Conservation (phyloP, 1,284 basidiomycete genomes). For the Mycena citricolor region DNA sequence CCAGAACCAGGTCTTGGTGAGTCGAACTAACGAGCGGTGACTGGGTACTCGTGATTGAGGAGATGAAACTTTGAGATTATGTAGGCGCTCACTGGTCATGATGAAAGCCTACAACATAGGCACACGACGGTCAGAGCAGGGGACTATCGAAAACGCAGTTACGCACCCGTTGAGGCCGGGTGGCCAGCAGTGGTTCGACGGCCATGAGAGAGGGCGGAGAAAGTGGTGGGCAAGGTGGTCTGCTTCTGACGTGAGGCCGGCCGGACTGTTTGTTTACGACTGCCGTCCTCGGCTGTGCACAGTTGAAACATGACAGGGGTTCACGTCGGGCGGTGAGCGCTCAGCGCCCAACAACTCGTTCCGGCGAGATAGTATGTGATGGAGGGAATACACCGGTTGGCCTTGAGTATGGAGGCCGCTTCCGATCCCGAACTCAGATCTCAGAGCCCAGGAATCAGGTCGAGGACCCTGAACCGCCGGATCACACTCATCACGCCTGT, state of each 20-base stretch:
- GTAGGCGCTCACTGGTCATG: slow-evolving; percentile 49
- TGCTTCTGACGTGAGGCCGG: not conserved
- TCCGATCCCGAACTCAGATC: too few relatives aligned
- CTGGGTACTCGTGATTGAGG: slow-evolving; percentile 29
- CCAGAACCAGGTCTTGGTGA: not conserved
- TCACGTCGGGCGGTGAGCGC: too few relatives aligned
- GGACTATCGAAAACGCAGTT: not conserved
- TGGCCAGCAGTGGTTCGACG: slow-evolving; percentile 62
- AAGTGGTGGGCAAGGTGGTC: slow-evolving; percentile 4
- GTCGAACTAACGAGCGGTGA: slow-evolving; percentile 43
- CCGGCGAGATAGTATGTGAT: too few relatives aligned
- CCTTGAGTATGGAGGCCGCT: too few relatives aligned
- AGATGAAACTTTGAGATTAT: slow-evolving; percentile 4
- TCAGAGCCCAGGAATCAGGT: too few relatives aligned
- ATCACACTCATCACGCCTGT: too few relatives aligned
- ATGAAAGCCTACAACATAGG: slow-evolving; percentile 46
- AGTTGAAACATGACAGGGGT: too few relatives aligned
- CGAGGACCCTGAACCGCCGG: too few relatives aligned
- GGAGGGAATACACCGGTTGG: too few relatives aligned
- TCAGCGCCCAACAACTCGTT: too few relatives aligned
- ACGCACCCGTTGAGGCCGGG: slow-evolving; percentile 54
- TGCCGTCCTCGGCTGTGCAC: slow-evolving; percentile 1
- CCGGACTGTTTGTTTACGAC: too few relatives aligned
- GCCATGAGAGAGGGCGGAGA: slow-evolving; percentile 48
- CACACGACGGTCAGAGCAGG: slow-evolving; percentile 4